Evolutionary conservation across 2,329 filamentous ascomycete species (phyloP), one percentile per base, ranked within the genome.

Genomic region (Fusarium gaditjirri): DNA sequence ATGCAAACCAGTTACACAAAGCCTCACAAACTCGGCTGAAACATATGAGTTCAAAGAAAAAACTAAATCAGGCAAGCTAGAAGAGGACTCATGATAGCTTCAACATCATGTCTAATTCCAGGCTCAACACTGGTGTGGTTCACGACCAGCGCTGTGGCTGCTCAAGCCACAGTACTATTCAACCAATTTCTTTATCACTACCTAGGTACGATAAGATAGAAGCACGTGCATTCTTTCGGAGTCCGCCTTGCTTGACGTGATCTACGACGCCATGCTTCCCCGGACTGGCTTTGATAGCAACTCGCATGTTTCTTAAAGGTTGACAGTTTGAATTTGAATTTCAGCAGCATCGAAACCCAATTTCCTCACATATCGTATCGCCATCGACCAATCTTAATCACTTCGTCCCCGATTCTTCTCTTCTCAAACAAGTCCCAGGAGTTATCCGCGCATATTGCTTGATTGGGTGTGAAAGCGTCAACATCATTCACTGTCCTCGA

Each of bases 161-260:
- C 19, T 41, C 23, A 58, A 69, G 67, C 64, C 64, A 68, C 53
- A 49, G 14, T n/a, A 14, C 19, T n/a, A n/a, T 31, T 35, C 27
- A 23, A 35, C 21, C 33, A 44, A 35, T 17, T 43, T 54, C 71
- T 72, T 72, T 75, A 76, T 77, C 73, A 60, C 21, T 27, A 25
- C 25, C 21, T 27, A n/a, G n/a, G n/a, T n/a, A 29, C 14, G 75
- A 76, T 76, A 76, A 76, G 74, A 35, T 33, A 60, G 38, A 63
- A 71, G 71, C 72, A 76, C 71, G 64, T 75, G 74, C 75, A 71
- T 59, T 50, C 68, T 27, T 46, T 72, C 68, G 58, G 70, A 65
- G 68, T 67, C 65, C 66, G 54, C 63, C 53, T 71, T 76, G 65
- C 58, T 71, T 76, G 70, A 75, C 75, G 70, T 77, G 75, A 76